Evolutionary conservation across 2,329 filamentous ascomycete genomes (phyloP).

Genomic region (Scedosporium minutisporum): DNA sequence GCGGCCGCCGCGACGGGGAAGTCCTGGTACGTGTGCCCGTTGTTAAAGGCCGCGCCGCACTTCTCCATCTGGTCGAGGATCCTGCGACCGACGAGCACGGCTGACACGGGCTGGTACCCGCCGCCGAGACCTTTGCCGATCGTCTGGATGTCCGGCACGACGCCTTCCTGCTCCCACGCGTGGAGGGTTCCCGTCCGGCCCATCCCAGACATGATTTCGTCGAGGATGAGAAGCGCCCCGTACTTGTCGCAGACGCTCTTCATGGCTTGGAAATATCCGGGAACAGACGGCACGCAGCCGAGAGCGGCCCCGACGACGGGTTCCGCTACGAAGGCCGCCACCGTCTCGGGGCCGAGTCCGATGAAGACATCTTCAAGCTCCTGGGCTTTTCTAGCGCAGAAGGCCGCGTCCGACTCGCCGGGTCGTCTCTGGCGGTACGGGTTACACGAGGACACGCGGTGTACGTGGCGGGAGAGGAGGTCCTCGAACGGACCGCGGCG

Average conservation of each 20-base stretch:
- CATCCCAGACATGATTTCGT: conserved; percentile 67
- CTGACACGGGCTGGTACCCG: conserved; percentile 54
- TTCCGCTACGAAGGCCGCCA: conserved; percentile 54
- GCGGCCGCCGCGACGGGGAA: conserved; percentile 51
- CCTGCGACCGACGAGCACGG: conserved; percentile 42
- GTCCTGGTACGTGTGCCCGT: conserved; percentile 54
- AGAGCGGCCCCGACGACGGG: conserved; percentile 25
- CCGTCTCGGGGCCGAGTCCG: conserved; percentile 50
- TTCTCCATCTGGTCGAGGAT: conserved; percentile 35
- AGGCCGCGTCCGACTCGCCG: conserved; percentile 45
- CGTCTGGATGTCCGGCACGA: conserved; percentile 53
- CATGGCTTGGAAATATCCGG: conserved; percentile 62
- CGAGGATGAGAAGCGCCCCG: conserved; percentile 64
- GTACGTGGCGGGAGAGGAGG: conserved; percentile 45
- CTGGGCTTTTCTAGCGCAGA: conserved; percentile 48
- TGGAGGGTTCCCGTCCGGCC: conserved; percentile 50
- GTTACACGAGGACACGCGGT: conserved; percentile 57
- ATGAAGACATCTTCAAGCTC: conserved; percentile 62
- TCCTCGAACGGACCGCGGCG: conserved; percentile 51
- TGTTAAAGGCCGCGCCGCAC: conserved; percentile 28
- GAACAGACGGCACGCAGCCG: conserved; percentile 57
- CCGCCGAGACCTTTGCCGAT: conserved; percentile 58
- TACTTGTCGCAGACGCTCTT: conserved; percentile 59
- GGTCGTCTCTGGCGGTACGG: conserved; percentile 47
- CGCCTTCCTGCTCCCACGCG: conserved; percentile 51